Conservation (phyloP, 306 rosid species). For the Fagus sylvatica region DNA sequence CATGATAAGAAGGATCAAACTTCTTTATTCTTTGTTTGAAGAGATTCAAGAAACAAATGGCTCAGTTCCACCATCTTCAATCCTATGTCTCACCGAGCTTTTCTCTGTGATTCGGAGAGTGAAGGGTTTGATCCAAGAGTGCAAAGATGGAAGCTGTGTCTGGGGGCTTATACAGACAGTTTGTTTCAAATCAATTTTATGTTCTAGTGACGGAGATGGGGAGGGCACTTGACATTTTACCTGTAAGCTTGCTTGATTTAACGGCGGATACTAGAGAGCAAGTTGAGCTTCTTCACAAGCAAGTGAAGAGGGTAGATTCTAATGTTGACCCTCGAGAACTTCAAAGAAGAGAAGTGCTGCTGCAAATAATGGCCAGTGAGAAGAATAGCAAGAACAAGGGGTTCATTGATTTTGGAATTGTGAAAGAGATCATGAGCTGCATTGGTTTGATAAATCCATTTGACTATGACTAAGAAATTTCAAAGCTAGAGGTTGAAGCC, state of each 20-base stretch:
- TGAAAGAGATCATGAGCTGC: conserved; percentile 56
- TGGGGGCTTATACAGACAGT: conserved; percentile 74
- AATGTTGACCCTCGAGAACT: conserved; percentile 53
- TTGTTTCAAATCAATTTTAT: conserved; percentile 61
- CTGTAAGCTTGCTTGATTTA: conserved; percentile 65
- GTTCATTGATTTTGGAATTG: conserved; percentile 51
- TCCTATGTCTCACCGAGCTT: conserved; percentile 84
- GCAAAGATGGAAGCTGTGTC: conserved; percentile 69
- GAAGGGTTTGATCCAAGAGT: conserved; percentile 62
- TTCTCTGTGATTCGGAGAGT: conserved; percentile 72
- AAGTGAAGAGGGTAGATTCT: conserved; percentile 63
- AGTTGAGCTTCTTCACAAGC: conserved; percentile 80
- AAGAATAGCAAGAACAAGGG: conserved; percentile 57
- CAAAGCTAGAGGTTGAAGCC: conserved; percentile 75
- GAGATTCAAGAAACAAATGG: conserved; percentile 67
- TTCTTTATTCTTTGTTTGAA: conserved; percentile 80
- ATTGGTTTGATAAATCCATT: conserved; percentile 59
- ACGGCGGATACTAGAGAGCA: conserved; percentile 73
- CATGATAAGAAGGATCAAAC: conserved; percentile 81
- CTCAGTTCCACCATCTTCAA: conserved; percentile 77
- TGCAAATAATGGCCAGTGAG: conserved; percentile 54
- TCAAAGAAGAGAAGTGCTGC: conserved; percentile 62
- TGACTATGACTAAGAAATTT: conserved; percentile 76
- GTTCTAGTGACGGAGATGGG: conserved; percentile 81
- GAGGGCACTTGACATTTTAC: conserved; percentile 81